These are phyloP conservation scores for Ceratocystis eucalypticola DNA, from an alignment of 2,329 filamentous ascomycete genomes.

Conservation along the genomic window DNA sequence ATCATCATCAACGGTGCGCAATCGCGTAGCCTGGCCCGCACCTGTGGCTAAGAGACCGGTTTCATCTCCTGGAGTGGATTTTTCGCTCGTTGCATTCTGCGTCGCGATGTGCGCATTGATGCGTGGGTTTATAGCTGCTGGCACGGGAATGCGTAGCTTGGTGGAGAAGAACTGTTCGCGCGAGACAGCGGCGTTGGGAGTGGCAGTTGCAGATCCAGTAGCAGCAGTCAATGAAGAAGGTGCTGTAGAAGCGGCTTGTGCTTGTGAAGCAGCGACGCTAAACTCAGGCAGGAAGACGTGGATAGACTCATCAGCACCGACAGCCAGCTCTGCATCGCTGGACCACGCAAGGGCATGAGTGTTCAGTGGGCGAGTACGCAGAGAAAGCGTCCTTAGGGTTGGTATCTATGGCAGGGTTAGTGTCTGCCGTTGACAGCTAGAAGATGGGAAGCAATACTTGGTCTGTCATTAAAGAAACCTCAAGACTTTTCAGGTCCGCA, in stretches of 20 bases:
- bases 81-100: not conserved
- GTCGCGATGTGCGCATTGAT: slow-evolving; percentile 15
- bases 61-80: not conserved
- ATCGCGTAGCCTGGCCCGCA: not conserved
- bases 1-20: slow-evolving; percentile 9
- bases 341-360: slow-evolving; percentile 38
- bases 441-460: slow-evolving; percentile 5
- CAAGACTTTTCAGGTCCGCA: not conserved
- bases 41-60: not conserved
- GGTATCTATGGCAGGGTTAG: slow-evolving; percentile 27
- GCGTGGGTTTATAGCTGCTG: slow-evolving; percentile 16
- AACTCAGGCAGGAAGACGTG: slow-evolving; percentile 39
- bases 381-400: slow-evolving; percentile 34
- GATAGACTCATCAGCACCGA: slow-evolving; percentile 43
- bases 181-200: slow-evolving; percentile 22
- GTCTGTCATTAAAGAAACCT: slow-evolving; percentile 5
- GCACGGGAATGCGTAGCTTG: slow-evolving; percentile 19
- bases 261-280: slow-evolving; percentile 20
- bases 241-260: slow-evolving; percentile 11
- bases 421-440: not conserved
- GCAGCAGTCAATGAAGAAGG: not conserved
- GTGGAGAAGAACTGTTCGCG: slow-evolving; percentile 20
- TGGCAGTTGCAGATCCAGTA: not conserved
- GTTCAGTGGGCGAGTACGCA: slow-evolving; percentile 33
- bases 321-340: slow-evolving; percentile 43